Evolutionary conservation across 2,329 filamentous ascomycete genomes (phyloP).

Genomic region (Nemania sp.): DNA sequence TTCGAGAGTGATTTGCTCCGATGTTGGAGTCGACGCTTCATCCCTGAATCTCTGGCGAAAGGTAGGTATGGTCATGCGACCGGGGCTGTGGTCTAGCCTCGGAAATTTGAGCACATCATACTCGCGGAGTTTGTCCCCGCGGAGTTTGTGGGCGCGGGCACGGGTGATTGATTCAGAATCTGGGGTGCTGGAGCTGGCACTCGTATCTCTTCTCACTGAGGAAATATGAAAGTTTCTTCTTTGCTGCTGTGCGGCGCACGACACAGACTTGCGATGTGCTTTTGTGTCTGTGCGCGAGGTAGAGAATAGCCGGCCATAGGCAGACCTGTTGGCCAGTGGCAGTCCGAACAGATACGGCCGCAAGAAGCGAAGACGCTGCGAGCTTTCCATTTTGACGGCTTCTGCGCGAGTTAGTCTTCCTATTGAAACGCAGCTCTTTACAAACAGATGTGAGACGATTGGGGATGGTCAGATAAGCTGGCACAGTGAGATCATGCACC

Average conservation of each 20-base stretch:
- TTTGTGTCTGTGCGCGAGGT: constrained; percentile 28
- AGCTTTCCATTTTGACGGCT: constrained; percentile 49
- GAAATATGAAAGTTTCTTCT: constrained; percentile 26
- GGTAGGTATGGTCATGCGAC: constrained; percentile 44
- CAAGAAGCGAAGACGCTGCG: constrained; percentile 54
- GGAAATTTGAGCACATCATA: constrained; percentile 61
- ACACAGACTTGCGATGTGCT: constrained; percentile 23
- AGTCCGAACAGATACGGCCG: constrained; percentile 58
- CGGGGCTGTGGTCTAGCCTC: constrained; percentile 45
- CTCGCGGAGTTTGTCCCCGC: constrained; percentile 58
- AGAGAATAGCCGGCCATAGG: constrained; percentile 59
- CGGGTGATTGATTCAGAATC: constrained; percentile 18
- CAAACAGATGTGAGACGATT: not conserved
- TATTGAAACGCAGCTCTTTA: not conserved
- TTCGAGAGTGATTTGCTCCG: constrained; percentile 41
- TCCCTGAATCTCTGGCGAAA: constrained; percentile 45
- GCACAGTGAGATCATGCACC: constrained; percentile 59
- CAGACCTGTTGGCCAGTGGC: constrained; percentile 43
- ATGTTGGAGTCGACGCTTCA: constrained; percentile 28
- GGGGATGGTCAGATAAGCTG: constrained; percentile 50
- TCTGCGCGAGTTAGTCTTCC: constrained; percentile 32
- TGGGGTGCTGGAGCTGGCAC: not conserved
- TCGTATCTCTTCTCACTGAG: constrained; percentile 4
- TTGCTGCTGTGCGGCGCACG: constrained; percentile 27
- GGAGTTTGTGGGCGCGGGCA: constrained; percentile 31